Evolutionary conservation across 345 rosid genomes (phyloP).

Genomic region (Gossypium thurberi): DNA sequence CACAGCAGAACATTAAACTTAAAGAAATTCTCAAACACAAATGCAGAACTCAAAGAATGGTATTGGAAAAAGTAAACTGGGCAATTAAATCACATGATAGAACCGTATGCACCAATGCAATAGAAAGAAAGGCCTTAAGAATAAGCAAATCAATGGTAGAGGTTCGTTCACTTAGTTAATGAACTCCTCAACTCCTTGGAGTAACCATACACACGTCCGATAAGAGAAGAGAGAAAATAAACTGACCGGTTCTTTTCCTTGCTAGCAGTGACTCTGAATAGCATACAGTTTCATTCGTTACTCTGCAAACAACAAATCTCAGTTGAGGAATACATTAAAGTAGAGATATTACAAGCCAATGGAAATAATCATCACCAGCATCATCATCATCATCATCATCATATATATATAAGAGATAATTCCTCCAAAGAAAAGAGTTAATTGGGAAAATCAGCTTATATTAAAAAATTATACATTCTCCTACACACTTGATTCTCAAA

Average conservation of each 20-base stretch:
- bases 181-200: neutral
- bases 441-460: neutral
- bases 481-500: neutral
- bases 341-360: neutral
- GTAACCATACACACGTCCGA: neutral
- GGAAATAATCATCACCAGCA: neutral
- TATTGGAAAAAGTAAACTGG: neutral
- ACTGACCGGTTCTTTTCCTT: neutral
- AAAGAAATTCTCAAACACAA: neutral
- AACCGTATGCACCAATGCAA: slow-evolving; percentile 1
- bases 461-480: neutral
- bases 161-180: neutral
- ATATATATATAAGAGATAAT: neutral
- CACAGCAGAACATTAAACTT: neutral
- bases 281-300: slow-evolving; percentile 4
- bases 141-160: neutral
- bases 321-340: neutral
- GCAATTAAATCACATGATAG: neutral
- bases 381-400: no score
- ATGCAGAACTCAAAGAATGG: neutral
- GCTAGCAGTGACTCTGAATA: neutral
- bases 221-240: neutral
- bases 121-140: neutral
- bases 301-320: slow-evolving; percentile 10
- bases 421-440: neutral